Evolutionary conservation across 176 grass and related monocot species (phyloP).

Genomic region (Hsuehochloa calcarea): DNA sequence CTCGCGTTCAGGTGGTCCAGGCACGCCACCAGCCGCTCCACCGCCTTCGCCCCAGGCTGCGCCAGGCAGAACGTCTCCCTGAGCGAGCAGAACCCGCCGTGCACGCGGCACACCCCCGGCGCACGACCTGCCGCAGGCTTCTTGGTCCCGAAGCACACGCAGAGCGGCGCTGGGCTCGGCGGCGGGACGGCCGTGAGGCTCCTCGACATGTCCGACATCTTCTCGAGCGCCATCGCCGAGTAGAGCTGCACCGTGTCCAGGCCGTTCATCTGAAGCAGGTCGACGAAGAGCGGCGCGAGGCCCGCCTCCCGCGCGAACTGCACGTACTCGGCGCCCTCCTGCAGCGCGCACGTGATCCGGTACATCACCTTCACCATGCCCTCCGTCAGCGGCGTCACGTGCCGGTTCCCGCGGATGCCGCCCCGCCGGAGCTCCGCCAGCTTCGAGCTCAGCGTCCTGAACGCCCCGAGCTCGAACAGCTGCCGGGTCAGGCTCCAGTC

Average conservation of each 20-base stretch:
- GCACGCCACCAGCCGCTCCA: slow-evolving; percentile 74
- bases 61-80: slow-evolving; percentile 69
- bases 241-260: slow-evolving; percentile 61
- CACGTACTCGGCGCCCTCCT: slow-evolving; percentile 33
- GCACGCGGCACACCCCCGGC: slow-evolving; percentile 59
- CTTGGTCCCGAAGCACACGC: slow-evolving; percentile 15
- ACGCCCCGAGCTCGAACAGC: slow-evolving; percentile 60
- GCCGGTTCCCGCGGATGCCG: slow-evolving; percentile 53
- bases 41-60: slow-evolving; percentile 41
- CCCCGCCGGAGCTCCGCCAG: slow-evolving; percentile 56
- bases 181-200: slow-evolving; percentile 42
- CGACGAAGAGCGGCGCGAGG: slow-evolving; percentile 59
- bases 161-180: background rate
- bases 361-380: slow-evolving; percentile 64
- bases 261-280: slow-evolving; percentile 59
- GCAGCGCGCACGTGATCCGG: slow-evolving; percentile 53
- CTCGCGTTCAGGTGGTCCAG: slow-evolving; percentile 65
- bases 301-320: slow-evolving; percentile 41
- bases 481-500: slow-evolving; percentile 53
- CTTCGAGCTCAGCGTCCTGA: slow-evolving; percentile 42
- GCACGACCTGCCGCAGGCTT: background rate
- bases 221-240: slow-evolving; percentile 67
- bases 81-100: slow-evolving; percentile 73
- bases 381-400: slow-evolving; percentile 57
- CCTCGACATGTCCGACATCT: slow-evolving; percentile 52